Evolutionary conservation across 345 rosid genomes (phyloP), one percentile per base, ranked within the genome.

Genomic region (Psidium guajava): DNA sequence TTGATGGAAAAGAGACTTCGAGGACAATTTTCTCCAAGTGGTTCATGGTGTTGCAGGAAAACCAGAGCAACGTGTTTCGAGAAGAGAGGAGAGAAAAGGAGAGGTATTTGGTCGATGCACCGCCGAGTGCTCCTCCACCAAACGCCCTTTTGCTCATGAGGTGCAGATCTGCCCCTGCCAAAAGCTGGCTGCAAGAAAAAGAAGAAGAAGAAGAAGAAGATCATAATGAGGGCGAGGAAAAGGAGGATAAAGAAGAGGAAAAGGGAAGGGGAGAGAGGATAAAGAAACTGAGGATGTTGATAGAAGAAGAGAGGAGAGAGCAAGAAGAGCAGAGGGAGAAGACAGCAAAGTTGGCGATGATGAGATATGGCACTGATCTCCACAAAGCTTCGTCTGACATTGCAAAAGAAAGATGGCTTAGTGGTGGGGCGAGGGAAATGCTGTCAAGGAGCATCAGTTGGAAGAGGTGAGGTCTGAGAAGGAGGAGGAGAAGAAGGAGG

Each of bases 141-240:
- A 91, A 91, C 50, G 93, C 93, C 3, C 86, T 91, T 28, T 56
- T 91, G 87, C 92, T 91, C n/a, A 91, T 90, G 92, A 87, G 92
- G 51, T 89, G 93, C 20, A 86, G 92, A 87, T 91, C 93, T 84
- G 91, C 93, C 82, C 93, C 93, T 1, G 91, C 85, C 8, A 90
- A 89, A 85, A 84, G 84, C 88, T 86, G 90, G 90, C 69, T 82
- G 15, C 85, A 82, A n/a, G 85, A 87, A 53, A 81, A 85, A 56
- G 47, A 50, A 74, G 75, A 57, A 85, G 40, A 57, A 85, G 40
- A 83, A 57, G 42, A 54, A 83, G 69, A 86, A 32, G 84, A 82
- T 42, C 64, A 28, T 56, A 51, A 61, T 54, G 75, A 83, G 40
- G 36, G 82, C 55, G 59, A 59, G 74, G 82, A 61, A 86, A 54